Evolutionary conservation across 768 basidiomycete species (phyloP).

Genomic region (Pleurotus eryngii): DNA sequence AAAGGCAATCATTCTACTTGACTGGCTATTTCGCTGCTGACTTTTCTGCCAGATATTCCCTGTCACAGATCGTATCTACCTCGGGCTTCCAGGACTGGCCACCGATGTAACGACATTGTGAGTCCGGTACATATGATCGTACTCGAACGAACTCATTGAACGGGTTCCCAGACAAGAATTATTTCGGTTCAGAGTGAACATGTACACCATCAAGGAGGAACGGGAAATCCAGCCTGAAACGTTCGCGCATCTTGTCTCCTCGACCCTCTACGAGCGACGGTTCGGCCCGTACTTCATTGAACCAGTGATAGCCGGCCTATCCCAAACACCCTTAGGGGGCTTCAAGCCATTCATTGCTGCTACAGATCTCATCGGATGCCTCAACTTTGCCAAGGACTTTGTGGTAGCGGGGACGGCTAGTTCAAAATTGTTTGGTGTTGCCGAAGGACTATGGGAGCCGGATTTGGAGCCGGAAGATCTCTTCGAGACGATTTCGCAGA

Average conservation of each 20-base stretch:
- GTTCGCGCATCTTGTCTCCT: constrained; percentile 92
- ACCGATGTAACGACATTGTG: constrained; percentile 93
- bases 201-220: constrained; percentile 99
- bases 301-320: constrained; percentile 92
- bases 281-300: constrained; percentile 97
- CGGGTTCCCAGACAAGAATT: constrained; percentile 68
- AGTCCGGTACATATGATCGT: constrained; percentile 19
- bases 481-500: constrained; percentile 98
- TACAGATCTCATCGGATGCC: constrained; percentile 90
- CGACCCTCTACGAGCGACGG: constrained; percentile 92
- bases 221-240: constrained; percentile 95
- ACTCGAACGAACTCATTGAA: constrained; percentile 10
- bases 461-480: constrained; percentile 94
- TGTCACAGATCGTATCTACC: constrained; percentile 86
- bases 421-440: constrained; percentile 92
- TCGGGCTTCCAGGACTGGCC: constrained; percentile 90
- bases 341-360: constrained; percentile 92
- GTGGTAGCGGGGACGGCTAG: constrained; percentile 93
- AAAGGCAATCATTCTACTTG: constrained; percentile 56
- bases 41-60: constrained; percentile 73
- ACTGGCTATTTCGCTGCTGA: constrained; percentile 13
- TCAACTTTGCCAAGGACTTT: constrained; percentile 95
- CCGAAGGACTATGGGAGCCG: constrained; percentile 98
- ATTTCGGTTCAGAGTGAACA: constrained; percentile 92
- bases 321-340: constrained; percentile 65